Evolutionary conservation across 225 moss, liverwort and hornwort genomes (phyloP).

Genomic region (Polytrichum commune): DNA sequence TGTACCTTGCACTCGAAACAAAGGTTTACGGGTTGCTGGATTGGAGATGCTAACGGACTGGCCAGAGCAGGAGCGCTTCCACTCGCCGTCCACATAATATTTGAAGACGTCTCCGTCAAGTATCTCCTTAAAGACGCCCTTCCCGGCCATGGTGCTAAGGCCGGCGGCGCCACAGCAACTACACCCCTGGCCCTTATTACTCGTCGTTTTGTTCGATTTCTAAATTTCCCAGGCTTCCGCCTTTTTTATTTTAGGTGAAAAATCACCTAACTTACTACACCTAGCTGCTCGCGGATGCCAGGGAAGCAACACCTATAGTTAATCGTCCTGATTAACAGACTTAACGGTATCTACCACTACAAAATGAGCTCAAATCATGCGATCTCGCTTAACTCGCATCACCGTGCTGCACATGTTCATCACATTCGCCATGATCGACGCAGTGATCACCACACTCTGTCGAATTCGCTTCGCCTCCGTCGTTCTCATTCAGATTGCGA

Average conservation of each 20-base stretch:
- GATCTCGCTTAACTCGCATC: too few relatives aligned
- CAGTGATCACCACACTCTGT: too few relatives aligned
- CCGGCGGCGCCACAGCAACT: slow-evolving; percentile 52
- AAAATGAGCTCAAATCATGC: too few relatives aligned
- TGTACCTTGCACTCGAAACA: slow-evolving; percentile 92
- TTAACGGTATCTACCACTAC: too few relatives aligned
- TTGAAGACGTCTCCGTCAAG: slow-evolving; percentile 91
- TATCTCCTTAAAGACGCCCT: slow-evolving; percentile 89
- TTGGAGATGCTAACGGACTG: slow-evolving; percentile 56
- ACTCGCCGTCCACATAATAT: slow-evolving; percentile 89
- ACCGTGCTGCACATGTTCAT: too few relatives aligned
- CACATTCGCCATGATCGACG: too few relatives aligned
- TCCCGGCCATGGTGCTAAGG: slow-evolving; percentile 72
- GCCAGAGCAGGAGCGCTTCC: slow-evolving; percentile 76
- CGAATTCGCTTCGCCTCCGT: too few relatives aligned
- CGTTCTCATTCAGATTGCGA: too few relatives aligned
- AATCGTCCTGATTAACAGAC: too few relatives aligned
- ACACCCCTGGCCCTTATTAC: slow-evolving; percentile 44
- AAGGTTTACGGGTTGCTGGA: slow-evolving; percentile 81
- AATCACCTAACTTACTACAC: too few relatives aligned
- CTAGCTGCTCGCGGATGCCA: too few relatives aligned
- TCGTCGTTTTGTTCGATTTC: slow-evolving; percentile 46
- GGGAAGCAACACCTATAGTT: too few relatives aligned
- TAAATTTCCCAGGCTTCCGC: slow-evolving; percentile 39
- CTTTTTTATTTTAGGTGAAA: background rate